Base-by-base conservation (phyloP, 2,329 filamentous ascomycete species). In the Colletotrichum ledebouriae region DNA sequence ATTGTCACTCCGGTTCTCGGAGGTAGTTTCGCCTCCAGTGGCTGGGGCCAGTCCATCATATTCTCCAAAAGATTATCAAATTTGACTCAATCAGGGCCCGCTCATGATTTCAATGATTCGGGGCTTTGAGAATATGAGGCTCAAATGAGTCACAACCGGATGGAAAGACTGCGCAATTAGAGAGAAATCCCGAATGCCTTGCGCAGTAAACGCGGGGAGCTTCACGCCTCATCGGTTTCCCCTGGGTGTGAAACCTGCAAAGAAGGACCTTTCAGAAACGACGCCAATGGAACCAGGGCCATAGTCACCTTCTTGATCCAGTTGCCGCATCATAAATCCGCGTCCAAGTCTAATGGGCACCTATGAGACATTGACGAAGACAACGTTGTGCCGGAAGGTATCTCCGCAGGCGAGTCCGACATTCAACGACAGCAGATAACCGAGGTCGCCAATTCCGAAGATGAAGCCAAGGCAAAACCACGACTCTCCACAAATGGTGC, bases 1-100 rank as follows among this genome's bases (percentile, higher is more conserved):
- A 13, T 25, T 34, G 29, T 6, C 44, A 25, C 59, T 67, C 64
- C 59, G 64, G 47, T 67, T 15, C 42, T 63, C 64, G 64, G 64
- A 67, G 52, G 12, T 29, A 29, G 25, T 37, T 3, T 25, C 41
- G 7, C 44, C 17, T n/a, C 46, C 25, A 29, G 29, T 12, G 37
- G 9, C 12, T 39, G 37, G 37, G 6, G 10, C 13, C 37, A 13
- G 3, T 12, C 13, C 37, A 39, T 39, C 37, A 12, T 11, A 39
- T 39, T 39, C 6, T 39, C 37, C 37, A 9, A 39, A 39, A 13
- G 37, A 29, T 29, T 29, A 3, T 6, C 25, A 29, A 1, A 6
- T 6, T 29, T 6, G 25, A 6, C 25, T 6, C 25, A 29, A 29
- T 29, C 4, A 29, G 25, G 25, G 25, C 25, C 25, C 25, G 4